Evolutionary conservation across 306 rosid species (phyloP).

Genomic region (Spatholobus suberectus): DNA sequence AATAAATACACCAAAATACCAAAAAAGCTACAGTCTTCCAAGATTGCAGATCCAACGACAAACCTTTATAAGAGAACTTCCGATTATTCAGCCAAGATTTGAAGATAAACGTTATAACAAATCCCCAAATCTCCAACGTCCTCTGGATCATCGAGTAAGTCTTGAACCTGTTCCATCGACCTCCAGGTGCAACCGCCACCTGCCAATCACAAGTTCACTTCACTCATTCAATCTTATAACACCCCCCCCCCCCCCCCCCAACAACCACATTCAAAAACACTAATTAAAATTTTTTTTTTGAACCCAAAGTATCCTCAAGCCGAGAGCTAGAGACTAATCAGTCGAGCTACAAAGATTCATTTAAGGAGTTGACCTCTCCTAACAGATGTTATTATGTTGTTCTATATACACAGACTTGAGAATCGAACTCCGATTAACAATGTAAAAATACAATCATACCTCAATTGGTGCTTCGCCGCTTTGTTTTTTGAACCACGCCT

Average conservation of each 20-base stretch:
- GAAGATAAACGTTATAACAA: constrained; percentile 76
- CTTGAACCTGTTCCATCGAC: constrained; percentile 97
- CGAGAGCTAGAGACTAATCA: neutral
- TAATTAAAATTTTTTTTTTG: neutral
- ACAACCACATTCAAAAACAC: neutral
- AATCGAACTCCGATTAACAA: neutral
- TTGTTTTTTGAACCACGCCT: constrained; percentile 90
- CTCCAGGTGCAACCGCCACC: constrained; percentile 97
- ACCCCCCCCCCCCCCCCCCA: neutral
- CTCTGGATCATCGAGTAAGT: constrained; percentile 97
- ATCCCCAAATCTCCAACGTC: constrained; percentile 99
- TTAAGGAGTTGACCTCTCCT: neutral
- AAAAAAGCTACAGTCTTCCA: neutral
- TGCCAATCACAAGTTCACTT: constrained; percentile 41
- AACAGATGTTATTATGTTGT: neutral
- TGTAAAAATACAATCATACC: constrained; percentile 49
- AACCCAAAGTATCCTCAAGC: neutral
- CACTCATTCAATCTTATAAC: constrained; percentile 11
- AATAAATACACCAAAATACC: neutral
- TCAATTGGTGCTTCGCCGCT: constrained; percentile 51
- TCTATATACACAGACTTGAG: neutral
- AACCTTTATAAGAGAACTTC: constrained; percentile 88
- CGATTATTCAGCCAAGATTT: constrained; percentile 84
- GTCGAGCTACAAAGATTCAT: neutral
- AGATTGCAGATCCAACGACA: constrained; percentile 34